Evolutionary conservation across 495 filamentous ascomycete species (phyloP), one percentile per base, ranked within the genome.

Genomic region (Neurospora sp.): DNA sequence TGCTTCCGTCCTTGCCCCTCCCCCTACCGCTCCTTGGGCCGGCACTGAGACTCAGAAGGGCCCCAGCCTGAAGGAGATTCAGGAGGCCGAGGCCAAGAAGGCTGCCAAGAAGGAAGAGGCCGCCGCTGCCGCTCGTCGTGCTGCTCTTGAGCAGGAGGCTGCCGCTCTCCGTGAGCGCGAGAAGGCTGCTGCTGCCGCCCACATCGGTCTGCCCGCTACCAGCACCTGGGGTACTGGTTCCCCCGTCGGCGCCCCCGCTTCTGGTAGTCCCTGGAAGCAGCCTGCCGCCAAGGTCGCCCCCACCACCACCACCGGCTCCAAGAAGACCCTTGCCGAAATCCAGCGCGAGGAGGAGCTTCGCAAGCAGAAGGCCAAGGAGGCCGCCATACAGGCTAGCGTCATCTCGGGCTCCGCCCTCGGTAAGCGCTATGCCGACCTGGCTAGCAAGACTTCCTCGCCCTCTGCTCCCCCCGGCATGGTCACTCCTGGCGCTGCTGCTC

Each of bases 341-440:
- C 96, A 98, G 80, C 94, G 94, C 77, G 96, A 99, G 84, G 96
- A 99, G 77, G 96, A 98, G 79, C 86, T 87, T 37, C 92, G 94
- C 70, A 98, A 98, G 86, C 90, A 90, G 76, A 91, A 92, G 76
- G 86, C 88, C 17, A 88, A 89, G 59, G 87, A 89, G 66, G 78
- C 84, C 0, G 73, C 87, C 5, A 79, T 82, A 11, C 86, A 86
- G 76, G 82, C 86, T 38, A 85, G 85, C 7, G 78, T 85, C 9
- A 77, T 86, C n/a, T 75, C 85, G 10, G 79, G 83, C 17, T 82
- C 89, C 31, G 84, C 86, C 48, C 73, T 79, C 21, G 92, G 92
- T 21, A 99, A 98, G 84, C 89, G 96, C 21, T 99, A 99, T 83
- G 96, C 96, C 8, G 94, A 98, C 79, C 90, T 99, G 42, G 96